These are phyloP conservation scores for Daldinia concentrica DNA, from an alignment of 495 filamentous ascomycete species.

Conservation along the genomic window DNA sequence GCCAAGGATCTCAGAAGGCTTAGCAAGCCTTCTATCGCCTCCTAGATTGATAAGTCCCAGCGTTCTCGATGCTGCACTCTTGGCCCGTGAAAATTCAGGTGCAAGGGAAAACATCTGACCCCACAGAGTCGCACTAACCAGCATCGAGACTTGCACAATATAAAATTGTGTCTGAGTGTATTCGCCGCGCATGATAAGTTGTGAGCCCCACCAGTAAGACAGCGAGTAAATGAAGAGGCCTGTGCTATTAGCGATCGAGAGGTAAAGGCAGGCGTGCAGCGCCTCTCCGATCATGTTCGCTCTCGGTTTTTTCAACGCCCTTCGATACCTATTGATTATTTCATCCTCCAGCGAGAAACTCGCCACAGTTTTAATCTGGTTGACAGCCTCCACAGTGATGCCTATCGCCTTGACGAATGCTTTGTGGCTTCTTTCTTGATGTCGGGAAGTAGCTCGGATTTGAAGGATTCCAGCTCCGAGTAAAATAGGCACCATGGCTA, in stretches of 20 bases:
- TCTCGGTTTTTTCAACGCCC: constrained; percentile 50
- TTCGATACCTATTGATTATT: constrained; percentile 55
- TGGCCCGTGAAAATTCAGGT: constrained; percentile 65
- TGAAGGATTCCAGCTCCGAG: constrained; percentile 62
- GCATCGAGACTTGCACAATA: constrained; percentile 67
- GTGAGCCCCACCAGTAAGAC: constrained; percentile 71
- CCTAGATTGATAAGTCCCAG: constrained; percentile 53
- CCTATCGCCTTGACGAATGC: constrained; percentile 64
- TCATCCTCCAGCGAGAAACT: constrained; percentile 62
- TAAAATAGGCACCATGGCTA: constrained; percentile 61
- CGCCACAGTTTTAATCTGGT: constrained; percentile 66
- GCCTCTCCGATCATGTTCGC: constrained; percentile 49
- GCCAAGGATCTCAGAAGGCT: constrained; percentile 4
- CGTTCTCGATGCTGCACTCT: constrained; percentile 55
- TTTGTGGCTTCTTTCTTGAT: constrained; percentile 66
- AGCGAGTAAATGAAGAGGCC: constrained; percentile 51
- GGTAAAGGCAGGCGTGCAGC: constrained; percentile 51
- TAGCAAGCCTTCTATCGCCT: constrained; percentile 16
- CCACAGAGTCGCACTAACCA: constrained; percentile 65
- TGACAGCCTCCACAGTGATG: constrained; percentile 67
- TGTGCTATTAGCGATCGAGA: constrained; percentile 57
- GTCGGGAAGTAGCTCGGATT: constrained; percentile 59
- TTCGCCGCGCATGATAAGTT: constrained; percentile 60
- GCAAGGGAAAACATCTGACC: constrained; percentile 70
- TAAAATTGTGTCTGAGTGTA: constrained; percentile 69